Conservation (phyloP, 148 eudicot genomes). For the Fagopyrum homotropicum region DNA sequence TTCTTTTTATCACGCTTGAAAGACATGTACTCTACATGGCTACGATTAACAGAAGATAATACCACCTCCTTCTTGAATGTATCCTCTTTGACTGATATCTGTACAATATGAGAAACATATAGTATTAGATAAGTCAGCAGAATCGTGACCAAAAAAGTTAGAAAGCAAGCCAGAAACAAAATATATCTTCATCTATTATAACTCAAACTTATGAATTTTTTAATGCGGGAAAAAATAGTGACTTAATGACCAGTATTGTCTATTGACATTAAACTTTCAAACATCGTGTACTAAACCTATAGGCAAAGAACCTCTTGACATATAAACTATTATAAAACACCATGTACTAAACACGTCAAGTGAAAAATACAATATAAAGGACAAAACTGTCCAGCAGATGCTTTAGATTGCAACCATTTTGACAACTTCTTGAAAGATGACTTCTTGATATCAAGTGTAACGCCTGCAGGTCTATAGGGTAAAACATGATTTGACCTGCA, state of each 20-base stretch:
- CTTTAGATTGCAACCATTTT: slow-evolving; percentile 86
- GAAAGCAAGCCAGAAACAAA: slow-evolving; percentile 1
- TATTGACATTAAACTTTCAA: not conserved
- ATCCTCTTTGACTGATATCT: slow-evolving; percentile 90
- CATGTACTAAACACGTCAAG: not conserved
- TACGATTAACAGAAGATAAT: slow-evolving; percentile 63
- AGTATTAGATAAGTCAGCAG: not conserved
- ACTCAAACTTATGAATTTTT: not conserved
- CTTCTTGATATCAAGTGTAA: slow-evolving; percentile 77
- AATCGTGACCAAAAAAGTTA: not conserved
- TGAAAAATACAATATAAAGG: not conserved
- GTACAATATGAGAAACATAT: slow-evolving; percentile 15
- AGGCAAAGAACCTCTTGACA: too few species aligned
- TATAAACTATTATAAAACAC: too few species aligned
- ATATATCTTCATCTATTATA: not conserved
- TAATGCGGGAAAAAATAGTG: not conserved
- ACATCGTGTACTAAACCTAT: too few species aligned
- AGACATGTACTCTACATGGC: slow-evolving; percentile 61
- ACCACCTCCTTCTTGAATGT: slow-evolving; percentile 82
- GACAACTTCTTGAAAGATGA: slow-evolving; percentile 89
- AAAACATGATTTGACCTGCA: slow-evolving; percentile 85
- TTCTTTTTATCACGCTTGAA: slow-evolving; percentile 73
- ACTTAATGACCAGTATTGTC: not conserved
- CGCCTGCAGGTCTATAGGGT: slow-evolving; percentile 80
- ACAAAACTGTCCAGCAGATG: slow-evolving; percentile 63